Conservation (phyloP, 176 grass and related monocot species). For the Ananas comosus region DNA sequence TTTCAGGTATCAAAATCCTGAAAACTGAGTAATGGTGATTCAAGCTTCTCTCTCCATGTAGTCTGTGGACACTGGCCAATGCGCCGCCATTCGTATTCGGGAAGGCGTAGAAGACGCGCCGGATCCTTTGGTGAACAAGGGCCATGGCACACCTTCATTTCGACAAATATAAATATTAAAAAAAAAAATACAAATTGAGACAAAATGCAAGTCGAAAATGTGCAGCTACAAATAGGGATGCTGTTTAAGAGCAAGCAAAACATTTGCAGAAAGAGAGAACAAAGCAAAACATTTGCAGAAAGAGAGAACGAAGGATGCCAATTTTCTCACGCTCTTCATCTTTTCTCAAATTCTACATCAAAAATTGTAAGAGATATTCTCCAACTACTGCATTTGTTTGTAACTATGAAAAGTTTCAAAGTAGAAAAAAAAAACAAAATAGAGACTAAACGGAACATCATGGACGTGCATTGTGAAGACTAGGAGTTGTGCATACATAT, state of each 20-base stretch:
- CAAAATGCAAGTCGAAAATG: neutral
- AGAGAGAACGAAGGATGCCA: no score
- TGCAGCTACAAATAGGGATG: no score
- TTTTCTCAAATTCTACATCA: no score
- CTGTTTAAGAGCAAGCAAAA: no score
- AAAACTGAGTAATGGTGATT: slow-evolving; percentile 96
- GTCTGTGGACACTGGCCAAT: slow-evolving; percentile 48
- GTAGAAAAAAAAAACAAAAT: neutral
- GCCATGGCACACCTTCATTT: slow-evolving; percentile 90
- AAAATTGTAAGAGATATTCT: no score
- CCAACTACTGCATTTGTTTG: no score
- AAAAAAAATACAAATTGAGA: slow-evolving; percentile 3
- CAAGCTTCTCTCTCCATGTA: slow-evolving; percentile 84
- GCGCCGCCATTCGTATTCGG: slow-evolving; percentile 58
- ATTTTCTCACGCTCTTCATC: no score
- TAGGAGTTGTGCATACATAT: neutral
- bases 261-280: no score
- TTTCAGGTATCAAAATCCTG: slow-evolving; percentile 44
- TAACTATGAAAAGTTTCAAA: neutral
- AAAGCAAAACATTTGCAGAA: no score
- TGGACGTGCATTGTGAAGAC: neutral
- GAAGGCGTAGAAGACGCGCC: slow-evolving; percentile 72
- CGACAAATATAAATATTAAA: slow-evolving; percentile 1
- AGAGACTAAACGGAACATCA: neutral
- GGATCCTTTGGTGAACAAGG: slow-evolving; percentile 90